Evolutionary conservation across 1,139 yeast genomes (phyloP), one percentile per base, ranked within the genome.

Genomic region (Pneumocystis murina): DNA sequence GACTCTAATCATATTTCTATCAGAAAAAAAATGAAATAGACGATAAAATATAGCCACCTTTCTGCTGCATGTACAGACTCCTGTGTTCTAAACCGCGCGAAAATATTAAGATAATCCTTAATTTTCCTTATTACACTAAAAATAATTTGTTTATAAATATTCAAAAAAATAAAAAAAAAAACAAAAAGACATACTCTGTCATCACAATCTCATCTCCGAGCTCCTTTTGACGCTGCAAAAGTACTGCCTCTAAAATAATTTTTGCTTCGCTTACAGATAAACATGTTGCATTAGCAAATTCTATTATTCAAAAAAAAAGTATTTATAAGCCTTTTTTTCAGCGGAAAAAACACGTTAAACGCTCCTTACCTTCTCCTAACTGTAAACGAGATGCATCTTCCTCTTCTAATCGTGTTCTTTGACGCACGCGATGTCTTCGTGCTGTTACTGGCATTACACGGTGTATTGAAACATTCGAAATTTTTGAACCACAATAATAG

Each of bases 41-140:
- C 91, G 78, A 68, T 91, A 77, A 70, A 87, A 87, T 72, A 91
- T 4, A 7, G 8, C 7, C 1, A 64, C 66, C 66, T 61, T 54
- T 65, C 97, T 41, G 90, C 97, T 0, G 97, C 96, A 67, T 88
- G 86, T 43, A 95, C 92, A 0, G 97, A 88, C 67, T 91, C 92
- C 62, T 90, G 86, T 73, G 90, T 95, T 75, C 89, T 85, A 75
- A 91, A 92, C 69, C 97, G 80, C 8, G 97, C 85, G 76, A 92
- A 92, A 61, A 83, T 84, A 3, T 94, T 82, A 67, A 94, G 78
- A 73, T 89, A 90, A 72, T 90, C 94, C 74, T 92, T 82, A 0
- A 98, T 89, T 74, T 92, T 92, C 73, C 92, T 90, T 76, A 92
- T 79, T 64, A 92, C 94, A 73, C 87, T 72, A 61, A 20, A 48